A percentile compares a stretch with the other conserved stretches of the same genome.
Evolutionary conservation across 768 basidiomycete genomes (phyloP).

Genomic region (Boletellus sp.): DNA sequence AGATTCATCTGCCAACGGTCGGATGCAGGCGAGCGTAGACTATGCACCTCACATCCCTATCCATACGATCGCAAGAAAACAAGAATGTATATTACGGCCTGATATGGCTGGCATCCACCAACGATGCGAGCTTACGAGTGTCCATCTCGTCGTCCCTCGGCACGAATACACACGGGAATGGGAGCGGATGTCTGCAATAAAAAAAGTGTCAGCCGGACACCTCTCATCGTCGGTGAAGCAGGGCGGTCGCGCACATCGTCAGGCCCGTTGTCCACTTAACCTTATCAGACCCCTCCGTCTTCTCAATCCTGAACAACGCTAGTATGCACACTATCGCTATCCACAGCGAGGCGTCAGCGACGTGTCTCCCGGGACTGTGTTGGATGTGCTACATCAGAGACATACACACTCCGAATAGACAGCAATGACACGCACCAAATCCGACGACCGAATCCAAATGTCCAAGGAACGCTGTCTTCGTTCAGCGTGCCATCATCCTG

Average conservation of each 20-base stretch:
- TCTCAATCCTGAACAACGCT: slow-evolving; percentile 15
- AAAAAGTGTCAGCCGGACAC: neutral
- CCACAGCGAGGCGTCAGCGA: slow-evolving; percentile 23
- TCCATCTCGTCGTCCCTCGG: slow-evolving; percentile 17
- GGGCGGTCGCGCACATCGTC: slow-evolving; percentile 1
- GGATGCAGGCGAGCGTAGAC: no score
- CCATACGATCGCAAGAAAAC: no score
- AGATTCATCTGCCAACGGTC: no score
- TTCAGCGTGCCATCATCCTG: slow-evolving; percentile 12
- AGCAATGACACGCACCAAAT: slow-evolving; percentile 9
- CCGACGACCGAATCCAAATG: slow-evolving; percentile 22
- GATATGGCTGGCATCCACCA: slow-evolving; percentile 5
- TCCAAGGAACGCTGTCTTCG: slow-evolving; percentile 8
- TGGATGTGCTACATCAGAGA: neutral
- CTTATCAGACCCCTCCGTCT: slow-evolving; percentile 12
- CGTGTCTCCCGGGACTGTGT: slow-evolving; percentile 18
- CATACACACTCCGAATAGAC: neutral
- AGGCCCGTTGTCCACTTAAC: slow-evolving; percentile 19
- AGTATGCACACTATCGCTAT: slow-evolving; percentile 19
- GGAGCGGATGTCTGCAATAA: slow-evolving; percentile 10
- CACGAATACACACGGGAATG: slow-evolving; percentile 15
- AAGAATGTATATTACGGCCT: neutral
- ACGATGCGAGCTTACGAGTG: slow-evolving; percentile 6
- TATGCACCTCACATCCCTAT: no score
- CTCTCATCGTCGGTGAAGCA: neutral